phyloP scores from a whole-genome alignment of 164 flowering plant species.

The Nymphaea colorata region DNA sequence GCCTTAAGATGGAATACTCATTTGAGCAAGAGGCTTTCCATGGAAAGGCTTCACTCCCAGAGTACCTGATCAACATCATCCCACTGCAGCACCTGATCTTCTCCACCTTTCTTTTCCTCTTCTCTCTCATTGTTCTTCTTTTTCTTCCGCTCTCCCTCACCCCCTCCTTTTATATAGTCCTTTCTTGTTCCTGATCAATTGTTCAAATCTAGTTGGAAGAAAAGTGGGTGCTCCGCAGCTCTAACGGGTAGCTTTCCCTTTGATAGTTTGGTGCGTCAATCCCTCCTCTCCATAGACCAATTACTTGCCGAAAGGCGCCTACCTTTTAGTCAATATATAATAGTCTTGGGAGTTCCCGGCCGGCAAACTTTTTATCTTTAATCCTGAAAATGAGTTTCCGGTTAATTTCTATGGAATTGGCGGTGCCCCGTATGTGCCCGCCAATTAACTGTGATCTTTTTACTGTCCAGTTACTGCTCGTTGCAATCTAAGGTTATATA shows the following conservation, averaged over 20 bases:
- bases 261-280: neutral
- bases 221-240: neutral
- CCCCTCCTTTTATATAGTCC: neutral
- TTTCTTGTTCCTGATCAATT: neutral
- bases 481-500: too few relatives aligned
- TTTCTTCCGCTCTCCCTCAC: neutral
- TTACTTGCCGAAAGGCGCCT: neutral
- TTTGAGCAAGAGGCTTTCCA: constrained; percentile 13
- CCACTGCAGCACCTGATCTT: too few relatives aligned
- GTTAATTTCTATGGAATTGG: too few relatives aligned
- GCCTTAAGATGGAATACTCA: constrained; percentile 8
- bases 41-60: neutral
- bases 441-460: too few relatives aligned
- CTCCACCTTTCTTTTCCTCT: neutral
- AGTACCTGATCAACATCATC: neutral
- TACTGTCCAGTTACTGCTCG: too few relatives aligned
- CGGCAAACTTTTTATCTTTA: too few relatives aligned
- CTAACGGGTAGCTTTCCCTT: neutral
- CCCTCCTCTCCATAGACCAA: neutral
- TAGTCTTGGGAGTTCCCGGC: too few relatives aligned
- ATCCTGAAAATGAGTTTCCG: too few relatives aligned
- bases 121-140: neutral
- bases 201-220: neutral
- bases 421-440: too few relatives aligned
- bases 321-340: neutral